A percentile compares a stretch with the other conserved stretches of the same genome.
Evolutionary conservation across 805 yeast genomes (phyloP).

Genomic region (Suhomyces kilbournensis): DNA sequence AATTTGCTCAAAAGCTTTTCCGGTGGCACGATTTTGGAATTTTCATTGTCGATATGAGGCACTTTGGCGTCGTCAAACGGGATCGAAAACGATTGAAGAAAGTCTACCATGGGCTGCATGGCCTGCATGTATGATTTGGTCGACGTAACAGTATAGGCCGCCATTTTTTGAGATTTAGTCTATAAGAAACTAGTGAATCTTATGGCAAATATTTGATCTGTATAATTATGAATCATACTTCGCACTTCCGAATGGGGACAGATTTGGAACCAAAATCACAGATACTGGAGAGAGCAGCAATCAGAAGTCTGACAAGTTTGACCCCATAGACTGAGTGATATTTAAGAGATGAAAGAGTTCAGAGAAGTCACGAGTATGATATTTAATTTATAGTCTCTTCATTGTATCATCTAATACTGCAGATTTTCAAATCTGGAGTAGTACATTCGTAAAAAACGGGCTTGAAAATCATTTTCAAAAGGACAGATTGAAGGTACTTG

Average conservation of each 20-base stretch:
- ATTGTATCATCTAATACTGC: too few species aligned
- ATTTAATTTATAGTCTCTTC: too few species aligned
- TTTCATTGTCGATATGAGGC: constrained; percentile 40
- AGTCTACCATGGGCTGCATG: constrained; percentile 65
- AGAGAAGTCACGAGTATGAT: neutral
- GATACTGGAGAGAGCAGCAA: neutral
- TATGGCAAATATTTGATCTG: neutral
- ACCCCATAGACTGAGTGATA: too few species aligned
- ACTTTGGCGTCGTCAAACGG: constrained; percentile 15
- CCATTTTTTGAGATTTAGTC: constrained; percentile 19
- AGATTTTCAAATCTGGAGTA: neutral
- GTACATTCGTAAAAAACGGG: too few species aligned
- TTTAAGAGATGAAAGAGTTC: neutral
- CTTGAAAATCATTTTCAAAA: too few species aligned
- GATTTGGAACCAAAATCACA: neutral
- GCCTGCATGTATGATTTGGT: constrained; percentile 78
- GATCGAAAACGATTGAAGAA: constrained; percentile 32
- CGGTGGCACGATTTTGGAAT: constrained; percentile 22
- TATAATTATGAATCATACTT: constrained; percentile 5
- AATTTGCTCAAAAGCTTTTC: constrained; percentile 36
- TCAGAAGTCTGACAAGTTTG: neutral
- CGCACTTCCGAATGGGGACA: neutral
- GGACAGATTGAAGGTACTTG: too few species aligned
- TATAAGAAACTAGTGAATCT: neutral
- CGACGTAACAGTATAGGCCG: constrained; percentile 50